Evolutionary conservation across 2,329 filamentous ascomycete genomes (phyloP).

Genomic region (Fusarium mexicanum): DNA sequence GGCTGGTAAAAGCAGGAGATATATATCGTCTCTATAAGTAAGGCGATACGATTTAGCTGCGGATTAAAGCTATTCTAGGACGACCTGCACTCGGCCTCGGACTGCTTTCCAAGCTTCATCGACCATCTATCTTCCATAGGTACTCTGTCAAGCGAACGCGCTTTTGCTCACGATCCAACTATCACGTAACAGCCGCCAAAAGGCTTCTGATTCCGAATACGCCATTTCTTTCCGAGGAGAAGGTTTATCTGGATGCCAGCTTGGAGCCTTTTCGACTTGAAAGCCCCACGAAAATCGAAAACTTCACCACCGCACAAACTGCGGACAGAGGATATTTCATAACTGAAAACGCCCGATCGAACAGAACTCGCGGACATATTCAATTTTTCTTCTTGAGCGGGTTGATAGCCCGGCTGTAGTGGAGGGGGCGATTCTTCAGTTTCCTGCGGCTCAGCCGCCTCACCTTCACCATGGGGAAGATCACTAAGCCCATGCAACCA

Average conservation of each 20-base stretch:
- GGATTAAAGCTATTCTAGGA: conserved; percentile 49
- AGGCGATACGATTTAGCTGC: conserved; percentile 31
- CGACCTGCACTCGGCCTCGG: conserved; percentile 55
- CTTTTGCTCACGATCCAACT: conserved; percentile 3
- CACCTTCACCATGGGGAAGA: conserved; percentile 72
- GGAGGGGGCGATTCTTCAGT: conserved; percentile 65
- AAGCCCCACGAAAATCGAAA: conserved; percentile 13
- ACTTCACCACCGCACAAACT: conserved; percentile 20
- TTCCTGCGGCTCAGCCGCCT: conserved; percentile 68
- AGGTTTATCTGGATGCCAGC: background rate
- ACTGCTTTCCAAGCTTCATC: conserved; percentile 43
- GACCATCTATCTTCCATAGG: conserved; percentile 20
- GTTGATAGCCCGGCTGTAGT: conserved; percentile 55
- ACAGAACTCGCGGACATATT: conserved; percentile 49
- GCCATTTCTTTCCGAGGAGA: background rate
- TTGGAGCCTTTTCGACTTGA: background rate
- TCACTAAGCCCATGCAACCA: conserved; percentile 72
- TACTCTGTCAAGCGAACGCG: conserved; percentile 19
- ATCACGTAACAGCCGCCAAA: background rate
- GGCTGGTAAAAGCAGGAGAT: conserved; percentile 12
- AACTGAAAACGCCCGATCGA: conserved; percentile 45
- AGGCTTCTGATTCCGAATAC: background rate
- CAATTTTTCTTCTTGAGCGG: conserved; percentile 46
- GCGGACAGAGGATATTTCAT: conserved; percentile 8
- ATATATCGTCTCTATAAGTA: background rate